These are phyloP conservation scores for Veloboletus limbatus DNA, from an alignment of 1,284 basidiomycete genomes.

Conservation along the genomic window DNA sequence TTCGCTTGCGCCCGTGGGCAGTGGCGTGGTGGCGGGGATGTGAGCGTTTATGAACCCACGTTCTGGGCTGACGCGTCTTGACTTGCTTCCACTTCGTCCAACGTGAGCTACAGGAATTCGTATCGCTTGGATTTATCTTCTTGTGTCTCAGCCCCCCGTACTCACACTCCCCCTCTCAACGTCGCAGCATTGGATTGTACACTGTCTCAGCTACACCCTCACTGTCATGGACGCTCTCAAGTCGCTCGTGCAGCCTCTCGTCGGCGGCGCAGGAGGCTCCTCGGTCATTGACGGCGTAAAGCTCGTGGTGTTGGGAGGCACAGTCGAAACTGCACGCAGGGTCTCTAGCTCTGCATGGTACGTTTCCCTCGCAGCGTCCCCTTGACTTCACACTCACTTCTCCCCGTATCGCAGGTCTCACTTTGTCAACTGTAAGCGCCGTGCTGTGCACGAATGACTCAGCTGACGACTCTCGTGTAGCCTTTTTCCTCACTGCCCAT, in stretches of 20 bases:
- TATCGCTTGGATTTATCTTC: no score
- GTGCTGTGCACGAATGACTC: neutral
- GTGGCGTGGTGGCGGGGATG: conserved; percentile 28
- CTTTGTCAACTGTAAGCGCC: conserved; percentile 73
- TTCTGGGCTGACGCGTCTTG: conserved; percentile 35
- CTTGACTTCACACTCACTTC: conserved; percentile 10
- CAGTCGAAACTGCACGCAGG: conserved; percentile 77
- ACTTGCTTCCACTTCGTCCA: conserved; percentile 23
- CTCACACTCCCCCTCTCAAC: conserved; percentile 20
- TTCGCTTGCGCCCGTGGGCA: conserved; percentile 20
- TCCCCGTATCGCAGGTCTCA: conserved; percentile 54
- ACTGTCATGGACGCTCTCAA: conserved; percentile 71
- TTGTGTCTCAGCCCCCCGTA: conserved; percentile 7
- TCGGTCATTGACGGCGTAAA: conserved; percentile 82
- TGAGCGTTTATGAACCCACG: conserved; percentile 31
- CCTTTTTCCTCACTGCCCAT: conserved; percentile 82
- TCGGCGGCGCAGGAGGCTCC: conserved; percentile 68
- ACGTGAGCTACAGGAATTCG: no score
- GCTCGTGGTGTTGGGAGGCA: conserved; percentile 80
- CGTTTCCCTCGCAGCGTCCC: conserved; percentile 18
- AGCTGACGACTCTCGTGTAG: conserved; percentile 37
- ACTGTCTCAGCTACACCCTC: conserved; percentile 20
- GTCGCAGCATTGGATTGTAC: conserved; percentile 35
- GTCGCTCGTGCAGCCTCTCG: conserved; percentile 76
- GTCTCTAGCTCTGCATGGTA: conserved; percentile 79